Evolutionary conservation across 169 alveolate species (phyloP), one percentile per base, ranked within the genome.

Genomic region (Cryptosporidium felis): DNA sequence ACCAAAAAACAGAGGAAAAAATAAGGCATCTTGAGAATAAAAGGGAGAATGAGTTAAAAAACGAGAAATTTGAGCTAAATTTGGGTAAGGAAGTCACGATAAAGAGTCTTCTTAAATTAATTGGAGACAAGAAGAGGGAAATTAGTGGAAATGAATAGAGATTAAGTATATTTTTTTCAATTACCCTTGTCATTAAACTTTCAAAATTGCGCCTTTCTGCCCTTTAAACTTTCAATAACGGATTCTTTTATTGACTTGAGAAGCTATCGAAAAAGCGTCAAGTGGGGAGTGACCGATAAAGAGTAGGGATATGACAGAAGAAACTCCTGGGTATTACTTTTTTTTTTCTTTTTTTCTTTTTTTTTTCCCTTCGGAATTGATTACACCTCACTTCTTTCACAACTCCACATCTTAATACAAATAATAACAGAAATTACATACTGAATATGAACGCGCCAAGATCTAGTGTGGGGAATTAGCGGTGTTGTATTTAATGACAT

Each of bases 391-490:
- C n/a, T n/a, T n/a, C n/a, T n/a, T n/a, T n/a, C n/a, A n/a, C n/a
- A n/a, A n/a, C n/a, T n/a, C n/a, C n/a, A n/a, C n/a, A n/a, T n/a
- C n/a, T n/a, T n/a, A 56, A 56, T 56, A 28, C 63, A 56, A 56
- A 56, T 28, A 56, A 56, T 56, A 56, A 56, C 63, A 56, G n/a
- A n/a, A 56, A 56, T 56, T 28, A 56, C 63, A 28, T 56, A 56
- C 9, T 56, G 63, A 53, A 53, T 40, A 32, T 47, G 14, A 30
- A 53, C 21, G 85, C 85, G 85, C 85, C 67, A 74, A 53, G 67
- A 74, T 74, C 85, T 74, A 74, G 65, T 74, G 65, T 49, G 65
- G 85, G 85, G 85, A 65, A 46, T 47, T 74, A 61, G 85, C 85
- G 85, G 74, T 53, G 74, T 74, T 74, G 85, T 56, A 74, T 74